phyloP scores from a whole-genome alignment of 768 basidiomycete species.

The Vishniacozyma victoriae region DNA sequence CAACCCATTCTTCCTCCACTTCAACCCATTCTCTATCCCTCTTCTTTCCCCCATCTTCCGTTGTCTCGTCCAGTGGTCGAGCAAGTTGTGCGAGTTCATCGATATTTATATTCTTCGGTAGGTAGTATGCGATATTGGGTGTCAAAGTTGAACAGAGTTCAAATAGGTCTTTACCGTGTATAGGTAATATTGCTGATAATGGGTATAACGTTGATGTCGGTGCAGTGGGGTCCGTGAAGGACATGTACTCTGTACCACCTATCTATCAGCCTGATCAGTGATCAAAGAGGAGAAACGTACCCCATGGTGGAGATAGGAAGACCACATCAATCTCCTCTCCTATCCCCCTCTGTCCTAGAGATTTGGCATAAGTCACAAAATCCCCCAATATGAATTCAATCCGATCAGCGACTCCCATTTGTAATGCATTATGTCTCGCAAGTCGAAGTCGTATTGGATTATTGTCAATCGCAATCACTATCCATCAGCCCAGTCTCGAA shows the following conservation, averaged over 20 bases:
- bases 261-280: slow-evolving; percentile 3
- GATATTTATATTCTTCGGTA: slow-evolving; percentile 74
- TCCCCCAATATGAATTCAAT: slow-evolving; percentile 91
- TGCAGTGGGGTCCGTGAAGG: slow-evolving; percentile 4
- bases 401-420: slow-evolving; percentile 89
- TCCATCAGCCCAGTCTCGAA: not conserved
- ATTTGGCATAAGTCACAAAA: slow-evolving; percentile 69
- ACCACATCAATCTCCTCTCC: slow-evolving; percentile 64
- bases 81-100: slow-evolving; percentile 63
- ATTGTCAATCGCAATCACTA: slow-evolving; percentile 93
- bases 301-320: slow-evolving; percentile 94
- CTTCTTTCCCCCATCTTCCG: slow-evolving; percentile 21
- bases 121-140: slow-evolving; percentile 76
- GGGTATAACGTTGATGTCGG: slow-evolving; percentile 51
- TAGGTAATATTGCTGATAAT: slow-evolving; percentile 66
- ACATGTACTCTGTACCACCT: slow-evolving; percentile 44
- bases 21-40: slow-evolving; percentile 61
- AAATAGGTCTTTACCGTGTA: slow-evolving; percentile 80
- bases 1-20: slow-evolving; percentile 96
- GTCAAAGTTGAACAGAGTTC: slow-evolving; percentile 64
- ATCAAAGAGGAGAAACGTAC: slow-evolving; percentile 54
- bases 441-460: slow-evolving; percentile 78
- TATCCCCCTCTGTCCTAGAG: slow-evolving; percentile 36
- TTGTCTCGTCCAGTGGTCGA: not conserved
- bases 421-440: slow-evolving; percentile 84